These are phyloP conservation scores for Penicillium digitatum DNA, from an alignment of 2,329 filamentous ascomycete species.

Conservation along the genomic window DNA sequence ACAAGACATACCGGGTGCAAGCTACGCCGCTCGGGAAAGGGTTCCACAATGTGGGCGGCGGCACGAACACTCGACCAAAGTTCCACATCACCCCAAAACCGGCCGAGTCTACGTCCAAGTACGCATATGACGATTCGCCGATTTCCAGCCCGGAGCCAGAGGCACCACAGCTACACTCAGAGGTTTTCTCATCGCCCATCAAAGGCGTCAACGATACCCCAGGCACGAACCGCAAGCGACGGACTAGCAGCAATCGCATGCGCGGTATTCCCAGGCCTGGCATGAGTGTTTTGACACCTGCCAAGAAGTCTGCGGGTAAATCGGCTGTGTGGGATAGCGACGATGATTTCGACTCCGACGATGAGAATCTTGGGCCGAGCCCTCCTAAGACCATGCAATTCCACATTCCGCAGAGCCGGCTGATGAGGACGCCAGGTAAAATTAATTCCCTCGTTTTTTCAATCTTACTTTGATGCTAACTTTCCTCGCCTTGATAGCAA, in stretches of 20 bases:
- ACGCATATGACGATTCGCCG: constrained; percentile 47
- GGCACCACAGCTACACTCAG: constrained; percentile 76
- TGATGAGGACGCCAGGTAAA: constrained; percentile 49
- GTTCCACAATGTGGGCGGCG: constrained; percentile 17
- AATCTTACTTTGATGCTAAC: not conserved
- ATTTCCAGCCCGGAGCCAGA: constrained; percentile 73
- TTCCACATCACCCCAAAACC: constrained; percentile 33
- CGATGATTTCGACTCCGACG: constrained; percentile 54
- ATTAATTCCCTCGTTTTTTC: not conserved
- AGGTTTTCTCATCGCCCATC: constrained; percentile 76
- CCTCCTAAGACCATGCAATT: constrained; percentile 72
- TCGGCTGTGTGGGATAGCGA: constrained; percentile 68
- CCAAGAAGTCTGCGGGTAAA: constrained; percentile 33
- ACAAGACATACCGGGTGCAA: constrained; percentile 92
- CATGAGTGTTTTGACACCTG: constrained; percentile 78
- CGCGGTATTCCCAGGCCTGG: constrained; percentile 64
- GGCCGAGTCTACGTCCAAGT: constrained; percentile 25
- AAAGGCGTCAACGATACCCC: constrained; percentile 36
- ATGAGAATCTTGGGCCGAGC: constrained; percentile 65
- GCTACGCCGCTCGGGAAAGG: constrained; percentile 74
- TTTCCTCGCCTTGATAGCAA: constrained; percentile 31
- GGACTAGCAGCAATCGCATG: constrained; percentile 36
- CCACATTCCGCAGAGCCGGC: constrained; percentile 48
- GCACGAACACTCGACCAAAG: constrained; percentile 28
- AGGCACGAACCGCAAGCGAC: constrained; percentile 43